Base-by-base conservation (phyloP, 1,284 basidiomycete species). In the Melampsora larici-populina region DNA sequence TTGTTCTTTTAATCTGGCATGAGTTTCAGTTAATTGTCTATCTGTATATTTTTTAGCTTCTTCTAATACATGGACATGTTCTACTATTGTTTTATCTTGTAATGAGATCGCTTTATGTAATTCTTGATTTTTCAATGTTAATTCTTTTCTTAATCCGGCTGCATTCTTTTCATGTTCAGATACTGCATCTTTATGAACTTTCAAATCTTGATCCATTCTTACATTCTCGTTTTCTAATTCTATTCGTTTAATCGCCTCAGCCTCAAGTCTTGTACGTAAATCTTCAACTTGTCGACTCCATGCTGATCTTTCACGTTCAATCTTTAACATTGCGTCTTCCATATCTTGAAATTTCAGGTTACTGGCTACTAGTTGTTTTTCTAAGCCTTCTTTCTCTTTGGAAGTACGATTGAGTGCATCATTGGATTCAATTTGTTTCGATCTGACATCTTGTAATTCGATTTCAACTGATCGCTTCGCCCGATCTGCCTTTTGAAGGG, bases 51-150 rank as follows among this genome's bases (percentile, higher is more conserved):
- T 91, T 85, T 98, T 98, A 13, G 97, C 96, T 82, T 97, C 93
- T 83, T 99, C 95, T 7, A 97, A 87, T 21, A 99, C 97, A 81
- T 99, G 92, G 26, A 99, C 94, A 82, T 99, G 97, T 85, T 99
- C 96, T 67, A 99, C 94, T 78, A 97, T 97, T 17, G 94, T 98
- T 87, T 96, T 97, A 86, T 98, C 94, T 84, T 95, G 92, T 82
- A 90, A 89, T 8, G 91, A 91, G 78, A 72, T 74, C 80, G 81
- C 66, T 80, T 80, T 79, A 79, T 81, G 72, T 81, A 80, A 48
- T 58, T 77, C 74, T 79, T 79, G 55, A 78, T 75, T 29, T 65
- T 80, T 75, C 74, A 80, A 48, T 60, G 81, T 68, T 76, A 81
- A 26, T 78, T 81, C 46, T 79, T 79, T 76, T 79, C 81, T 64